Percentiles rank a stretch among this genome's conserved stretches.
Conservation (phyloP, 1,139 yeast genomes). For the Candida tropicalis region DNA sequence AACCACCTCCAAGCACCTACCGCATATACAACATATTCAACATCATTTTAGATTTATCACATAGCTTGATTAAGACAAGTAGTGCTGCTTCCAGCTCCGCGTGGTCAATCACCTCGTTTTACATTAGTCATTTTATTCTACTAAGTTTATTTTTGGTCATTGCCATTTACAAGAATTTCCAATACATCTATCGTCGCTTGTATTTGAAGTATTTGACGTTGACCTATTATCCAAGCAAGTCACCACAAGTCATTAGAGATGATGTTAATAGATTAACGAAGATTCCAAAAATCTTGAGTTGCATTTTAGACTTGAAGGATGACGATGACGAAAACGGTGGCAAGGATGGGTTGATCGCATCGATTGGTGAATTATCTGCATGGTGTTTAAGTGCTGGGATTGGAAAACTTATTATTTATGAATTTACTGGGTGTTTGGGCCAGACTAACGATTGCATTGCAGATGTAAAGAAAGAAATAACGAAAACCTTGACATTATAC, state of each 20-base stretch:
- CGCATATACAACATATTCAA: slow-evolving; percentile 13
- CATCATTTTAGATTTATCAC: slow-evolving; percentile 13
- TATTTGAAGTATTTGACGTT: slow-evolving; percentile 62
- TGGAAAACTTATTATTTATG: slow-evolving; percentile 72
- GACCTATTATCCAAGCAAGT: slow-evolving; percentile 76
- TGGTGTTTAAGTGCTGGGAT: slow-evolving; percentile 92
- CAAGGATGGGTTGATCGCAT: slow-evolving; percentile 74
- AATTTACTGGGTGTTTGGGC: slow-evolving; percentile 71
- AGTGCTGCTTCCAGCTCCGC: slow-evolving; percentile 8
- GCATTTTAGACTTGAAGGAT: slow-evolving; percentile 68
- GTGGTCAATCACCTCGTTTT: slow-evolving; percentile 14
- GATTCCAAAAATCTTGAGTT: slow-evolving; percentile 76
- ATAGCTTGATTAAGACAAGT: slow-evolving; percentile 11
- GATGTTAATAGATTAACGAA: slow-evolving; percentile 75
- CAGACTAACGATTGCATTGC: slow-evolving; percentile 39
- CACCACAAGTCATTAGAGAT: slow-evolving; percentile 84
- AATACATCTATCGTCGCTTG: slow-evolving; percentile 55
- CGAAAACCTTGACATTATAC: slow-evolving; percentile 64
- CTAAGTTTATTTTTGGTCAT: slow-evolving; percentile 56
- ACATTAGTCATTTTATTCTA: slow-evolving; percentile 38
- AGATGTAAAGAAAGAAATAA: slow-evolving; percentile 61
- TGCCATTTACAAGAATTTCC: slow-evolving; percentile 55
- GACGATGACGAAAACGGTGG: slow-evolving; percentile 90
- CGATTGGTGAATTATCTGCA: slow-evolving; percentile 74
- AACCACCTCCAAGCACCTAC: slow-evolving; percentile 16